phyloP scores from a whole-genome alignment of 2,329 filamentous ascomycete species.

The Verticillium nubilum region DNA sequence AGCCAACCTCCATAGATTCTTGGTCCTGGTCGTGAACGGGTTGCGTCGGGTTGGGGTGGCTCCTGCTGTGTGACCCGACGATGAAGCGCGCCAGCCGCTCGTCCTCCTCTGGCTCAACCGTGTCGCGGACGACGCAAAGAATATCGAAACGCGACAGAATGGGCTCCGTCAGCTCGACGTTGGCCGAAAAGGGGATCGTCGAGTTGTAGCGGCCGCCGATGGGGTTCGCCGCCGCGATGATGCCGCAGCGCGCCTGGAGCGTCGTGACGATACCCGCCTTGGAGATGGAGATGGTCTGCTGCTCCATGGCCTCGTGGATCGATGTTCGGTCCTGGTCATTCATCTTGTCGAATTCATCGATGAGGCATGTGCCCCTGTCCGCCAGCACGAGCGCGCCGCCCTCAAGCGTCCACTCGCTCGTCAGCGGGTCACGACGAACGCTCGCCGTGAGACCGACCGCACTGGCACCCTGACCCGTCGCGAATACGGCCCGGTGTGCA shows the following conservation, averaged over 20 bases:
- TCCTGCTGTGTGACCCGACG: constrained; percentile 86
- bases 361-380: constrained; percentile 90
- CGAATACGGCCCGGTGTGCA: constrained; percentile 92
- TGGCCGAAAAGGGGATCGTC: constrained; percentile 90
- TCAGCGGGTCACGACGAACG: constrained; percentile 90
- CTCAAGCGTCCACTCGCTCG: constrained; percentile 95
- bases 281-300: constrained; percentile 98
- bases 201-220: constrained; percentile 96
- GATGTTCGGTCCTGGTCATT: constrained; percentile 97
- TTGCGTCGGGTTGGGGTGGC: constrained; percentile 62
- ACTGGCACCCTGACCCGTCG: constrained; percentile 93
- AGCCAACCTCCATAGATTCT: constrained; percentile 59
- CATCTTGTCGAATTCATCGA: constrained; percentile 99
- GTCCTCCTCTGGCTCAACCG: constrained; percentile 86
- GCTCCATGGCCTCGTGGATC: constrained; percentile 99
- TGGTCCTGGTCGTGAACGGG: constrained; percentile 48
- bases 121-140: constrained; percentile 91
- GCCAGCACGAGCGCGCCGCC: constrained; percentile 92
- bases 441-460: constrained; percentile 96
- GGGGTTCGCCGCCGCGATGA: constrained; percentile 94
- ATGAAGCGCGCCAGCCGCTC: constrained; percentile 93
- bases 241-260: constrained; percentile 89
- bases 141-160: constrained; percentile 98
- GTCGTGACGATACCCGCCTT: constrained; percentile 98
- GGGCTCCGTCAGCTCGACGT: constrained; percentile 94